Evolutionary conservation across 257 asterid species (phyloP).

Genomic region (Fraxinus pennsylvanica): DNA sequence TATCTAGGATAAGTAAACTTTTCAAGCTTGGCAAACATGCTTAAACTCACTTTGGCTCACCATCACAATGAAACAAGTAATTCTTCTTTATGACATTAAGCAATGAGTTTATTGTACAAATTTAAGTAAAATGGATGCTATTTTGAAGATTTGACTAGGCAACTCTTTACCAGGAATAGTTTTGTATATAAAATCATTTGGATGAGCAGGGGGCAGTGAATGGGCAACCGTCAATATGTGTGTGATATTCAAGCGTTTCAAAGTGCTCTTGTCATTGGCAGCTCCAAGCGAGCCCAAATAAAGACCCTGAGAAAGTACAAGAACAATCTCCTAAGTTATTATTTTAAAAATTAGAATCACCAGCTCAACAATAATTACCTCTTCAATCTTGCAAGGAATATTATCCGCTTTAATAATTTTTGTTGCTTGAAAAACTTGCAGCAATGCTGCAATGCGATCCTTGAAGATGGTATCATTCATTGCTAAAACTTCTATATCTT

Average conservation of each 20-base stretch:
- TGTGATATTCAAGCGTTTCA: constrained; percentile 66
- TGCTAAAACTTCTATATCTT: constrained; percentile 7
- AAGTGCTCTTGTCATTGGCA: constrained; percentile 55
- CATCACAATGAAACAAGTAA: neutral
- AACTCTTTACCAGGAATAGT: constrained; percentile 45
- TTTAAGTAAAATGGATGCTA: neutral
- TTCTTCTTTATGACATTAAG: neutral
- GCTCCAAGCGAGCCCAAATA: constrained; percentile 90
- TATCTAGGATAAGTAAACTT: too few species aligned
- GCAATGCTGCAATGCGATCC: constrained; percentile 47
- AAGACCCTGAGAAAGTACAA: constrained; percentile 62
- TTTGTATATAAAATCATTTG: constrained; percentile 74
- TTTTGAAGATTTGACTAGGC: neutral
- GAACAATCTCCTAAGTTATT: neutral
- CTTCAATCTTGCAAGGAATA: constrained; percentile 72
- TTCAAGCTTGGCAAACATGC: too few species aligned
- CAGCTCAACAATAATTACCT: constrained; percentile 45
- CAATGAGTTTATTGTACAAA: neutral
- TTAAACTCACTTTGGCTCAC: neutral
- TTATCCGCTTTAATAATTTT: constrained; percentile 48
- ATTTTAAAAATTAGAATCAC: neutral
- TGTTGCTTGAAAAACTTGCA: constrained; percentile 43
- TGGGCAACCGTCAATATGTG: constrained; percentile 72
- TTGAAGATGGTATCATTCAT: constrained; percentile 48
- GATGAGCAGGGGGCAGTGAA: constrained; percentile 47